phyloP scores from a whole-genome alignment of 352 stramenopile species.

The Pythium phragmitis region DNA sequence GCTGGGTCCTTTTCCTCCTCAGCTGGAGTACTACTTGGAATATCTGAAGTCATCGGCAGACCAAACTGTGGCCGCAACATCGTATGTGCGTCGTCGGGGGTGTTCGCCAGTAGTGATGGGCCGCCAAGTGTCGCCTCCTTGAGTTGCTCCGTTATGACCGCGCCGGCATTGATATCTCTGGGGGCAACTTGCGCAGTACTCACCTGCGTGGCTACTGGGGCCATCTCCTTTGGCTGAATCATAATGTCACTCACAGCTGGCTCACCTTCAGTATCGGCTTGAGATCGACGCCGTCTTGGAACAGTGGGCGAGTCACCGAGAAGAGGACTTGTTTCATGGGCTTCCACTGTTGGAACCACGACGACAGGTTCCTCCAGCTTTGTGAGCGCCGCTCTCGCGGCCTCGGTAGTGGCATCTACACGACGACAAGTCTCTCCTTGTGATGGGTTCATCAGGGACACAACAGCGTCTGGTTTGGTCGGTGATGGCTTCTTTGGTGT shows the following conservation, averaged over 20 bases:
- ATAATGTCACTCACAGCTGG: not conserved
- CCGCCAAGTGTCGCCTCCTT: not conserved
- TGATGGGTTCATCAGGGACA: not conserved
- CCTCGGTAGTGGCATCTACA: no score
- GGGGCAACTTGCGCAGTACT: not conserved
- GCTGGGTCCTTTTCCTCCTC: not conserved
- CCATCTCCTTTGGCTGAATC: not conserved
- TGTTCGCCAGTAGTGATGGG: not conserved
- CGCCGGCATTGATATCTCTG: not conserved
- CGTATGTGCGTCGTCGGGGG: not conserved
- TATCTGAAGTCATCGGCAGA: not conserved
- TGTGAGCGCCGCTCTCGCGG: no score
- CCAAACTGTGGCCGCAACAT: not conserved
- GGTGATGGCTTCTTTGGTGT: constrained; percentile 3
- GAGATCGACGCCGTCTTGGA: not conserved
- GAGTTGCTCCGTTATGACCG: not conserved
- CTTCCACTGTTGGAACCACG: constrained; percentile 11
- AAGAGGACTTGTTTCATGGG: not conserved
- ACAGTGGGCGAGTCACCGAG: not conserved
- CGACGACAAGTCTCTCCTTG: not conserved
- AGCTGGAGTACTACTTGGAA: not conserved
- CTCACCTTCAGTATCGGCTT: not conserved
- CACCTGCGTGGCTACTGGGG: not conserved
- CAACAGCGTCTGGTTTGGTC: not conserved
- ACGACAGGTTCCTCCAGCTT: constrained; percentile 7